These are phyloP conservation scores for Mycena metata DNA, from an alignment of 768 basidiomycete genomes.

Conservation along the genomic window DNA sequence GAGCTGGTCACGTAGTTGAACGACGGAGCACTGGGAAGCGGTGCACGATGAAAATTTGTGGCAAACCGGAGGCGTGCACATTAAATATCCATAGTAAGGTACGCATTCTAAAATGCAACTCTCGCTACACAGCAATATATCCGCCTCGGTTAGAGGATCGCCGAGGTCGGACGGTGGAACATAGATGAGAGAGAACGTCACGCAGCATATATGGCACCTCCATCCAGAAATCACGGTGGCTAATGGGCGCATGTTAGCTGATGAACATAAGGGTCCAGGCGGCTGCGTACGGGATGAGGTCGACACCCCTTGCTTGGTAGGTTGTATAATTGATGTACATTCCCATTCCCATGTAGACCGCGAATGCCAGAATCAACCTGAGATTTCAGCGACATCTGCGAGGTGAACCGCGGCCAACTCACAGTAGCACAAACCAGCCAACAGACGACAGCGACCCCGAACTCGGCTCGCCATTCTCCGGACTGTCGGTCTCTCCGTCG, in stretches of 20 bases:
- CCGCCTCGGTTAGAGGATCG: conserved; percentile 75
- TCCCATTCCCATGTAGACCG: conserved; percentile 81
- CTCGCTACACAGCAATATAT: conserved; percentile 78
- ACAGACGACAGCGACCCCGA: conserved; percentile 75
- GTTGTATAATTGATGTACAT: conserved; percentile 91
- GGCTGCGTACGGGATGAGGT: conserved; percentile 81
- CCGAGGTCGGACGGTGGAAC: conserved; percentile 77
- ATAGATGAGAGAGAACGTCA: conserved; percentile 84
- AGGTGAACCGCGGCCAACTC: conserved; percentile 47
- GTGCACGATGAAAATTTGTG: conserved; percentile 59
- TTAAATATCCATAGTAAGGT: conserved; percentile 21
- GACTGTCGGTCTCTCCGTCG: conserved; percentile 31
- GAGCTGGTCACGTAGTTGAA: conserved; percentile 38
- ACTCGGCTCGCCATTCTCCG: conserved; percentile 44
- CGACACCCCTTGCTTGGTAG: conserved; percentile 86
- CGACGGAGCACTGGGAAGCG: conserved; percentile 37
- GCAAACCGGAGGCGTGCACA: conserved; percentile 38
- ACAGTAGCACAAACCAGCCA: conserved; percentile 93
- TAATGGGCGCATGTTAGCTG: conserved; percentile 45
- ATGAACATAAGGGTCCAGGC: neutral
- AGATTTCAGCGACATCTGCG: conserved; percentile 18
- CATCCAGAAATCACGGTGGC: conserved; percentile 92
- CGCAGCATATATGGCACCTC: conserved; percentile 90
- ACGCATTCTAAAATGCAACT: conserved; percentile 20
- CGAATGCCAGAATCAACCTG: conserved; percentile 75